Evolutionary conservation across 2,329 filamentous ascomycete species (phyloP).

Genomic region (Ophiocordyceps camponoti-floridani): DNA sequence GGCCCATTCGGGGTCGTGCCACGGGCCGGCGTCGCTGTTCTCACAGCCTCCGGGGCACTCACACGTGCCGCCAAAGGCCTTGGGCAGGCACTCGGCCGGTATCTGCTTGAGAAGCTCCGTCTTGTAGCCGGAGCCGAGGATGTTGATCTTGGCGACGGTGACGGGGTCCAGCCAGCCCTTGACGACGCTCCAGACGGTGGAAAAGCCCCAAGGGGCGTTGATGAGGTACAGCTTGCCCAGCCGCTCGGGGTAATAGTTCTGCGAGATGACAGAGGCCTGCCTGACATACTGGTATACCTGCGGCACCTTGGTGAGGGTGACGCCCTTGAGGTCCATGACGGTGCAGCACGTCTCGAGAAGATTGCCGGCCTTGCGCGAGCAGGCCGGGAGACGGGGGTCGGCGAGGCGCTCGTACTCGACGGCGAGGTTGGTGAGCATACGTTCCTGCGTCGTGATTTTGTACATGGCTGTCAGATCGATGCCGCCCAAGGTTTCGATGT

Average conservation of each 20-base stretch:
- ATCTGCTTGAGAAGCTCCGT: conserved; percentile 72
- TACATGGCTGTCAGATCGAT: conserved; percentile 82
- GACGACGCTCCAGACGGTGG: conserved; percentile 65
- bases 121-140: conserved; percentile 69
- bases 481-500: conserved; percentile 90
- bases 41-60: conserved; percentile 67
- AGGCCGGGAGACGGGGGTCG: conserved; percentile 84
- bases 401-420: conserved; percentile 95
- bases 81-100: conserved; percentile 76
- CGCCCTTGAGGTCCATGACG: conserved; percentile 94
- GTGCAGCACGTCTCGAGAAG: conserved; percentile 96
- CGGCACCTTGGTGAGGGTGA: conserved; percentile 63
- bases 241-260: conserved; percentile 98
- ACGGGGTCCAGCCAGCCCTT: conserved; percentile 95
- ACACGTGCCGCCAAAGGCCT: conserved; percentile 70
- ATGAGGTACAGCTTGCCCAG: conserved; percentile 93
- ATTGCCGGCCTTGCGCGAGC: conserved; percentile 76
- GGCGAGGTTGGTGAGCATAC: conserved; percentile 92
- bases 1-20: conserved; percentile 55
- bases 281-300: conserved; percentile 80
- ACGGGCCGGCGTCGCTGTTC: conserved; percentile 80
- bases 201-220: conserved; percentile 95
- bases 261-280: conserved; percentile 72
- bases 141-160: conserved; percentile 89
- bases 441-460: conserved; percentile 80